These are phyloP conservation scores for Aspergillus arachidicola DNA, from an alignment of 2,329 filamentous ascomycete genomes.

Conservation along the genomic window DNA sequence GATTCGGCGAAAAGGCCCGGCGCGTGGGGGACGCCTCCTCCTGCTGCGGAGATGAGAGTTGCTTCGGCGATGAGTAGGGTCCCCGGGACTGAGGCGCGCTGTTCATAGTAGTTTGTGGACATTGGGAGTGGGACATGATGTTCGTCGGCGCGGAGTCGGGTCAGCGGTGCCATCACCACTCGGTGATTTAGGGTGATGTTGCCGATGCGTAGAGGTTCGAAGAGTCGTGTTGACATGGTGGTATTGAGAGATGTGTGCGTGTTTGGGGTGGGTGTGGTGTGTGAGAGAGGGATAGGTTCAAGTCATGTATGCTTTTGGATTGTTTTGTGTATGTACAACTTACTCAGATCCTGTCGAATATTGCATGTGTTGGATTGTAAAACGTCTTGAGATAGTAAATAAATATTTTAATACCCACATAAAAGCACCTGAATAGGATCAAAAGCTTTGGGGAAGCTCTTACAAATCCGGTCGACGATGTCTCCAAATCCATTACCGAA, in stretches of 20 bases:
- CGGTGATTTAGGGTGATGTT: slow-evolving; percentile 31
- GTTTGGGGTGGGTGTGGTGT: too few relatives aligned
- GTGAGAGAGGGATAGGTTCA: background rate
- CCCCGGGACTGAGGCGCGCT: slow-evolving; percentile 54
- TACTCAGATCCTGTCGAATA: background rate
- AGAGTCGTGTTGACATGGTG: background rate
- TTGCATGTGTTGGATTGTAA: background rate
- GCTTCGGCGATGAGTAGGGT: slow-evolving; percentile 62
- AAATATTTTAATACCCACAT: background rate
- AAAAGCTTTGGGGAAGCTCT: background rate
- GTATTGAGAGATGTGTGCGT: too few relatives aligned
- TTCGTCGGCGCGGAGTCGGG: slow-evolving; percentile 52
- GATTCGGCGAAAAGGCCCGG: slow-evolving; percentile 57
- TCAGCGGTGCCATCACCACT: slow-evolving; percentile 59
- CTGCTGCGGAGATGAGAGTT: slow-evolving; percentile 52
- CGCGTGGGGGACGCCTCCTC: slow-evolving; percentile 51
- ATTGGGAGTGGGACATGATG: slow-evolving; percentile 48
- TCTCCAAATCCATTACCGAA: background rate
- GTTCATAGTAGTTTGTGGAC: slow-evolving; percentile 46
- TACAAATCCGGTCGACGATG: background rate
- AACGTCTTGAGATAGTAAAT: too few relatives aligned
- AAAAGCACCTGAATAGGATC: background rate
- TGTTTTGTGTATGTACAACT: too few relatives aligned
- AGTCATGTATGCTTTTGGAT: background rate
- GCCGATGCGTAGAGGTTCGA: background rate